Base-by-base conservation (phyloP, 1,284 basidiomycete genomes). In the Apiotrichum domesticum region DNA sequence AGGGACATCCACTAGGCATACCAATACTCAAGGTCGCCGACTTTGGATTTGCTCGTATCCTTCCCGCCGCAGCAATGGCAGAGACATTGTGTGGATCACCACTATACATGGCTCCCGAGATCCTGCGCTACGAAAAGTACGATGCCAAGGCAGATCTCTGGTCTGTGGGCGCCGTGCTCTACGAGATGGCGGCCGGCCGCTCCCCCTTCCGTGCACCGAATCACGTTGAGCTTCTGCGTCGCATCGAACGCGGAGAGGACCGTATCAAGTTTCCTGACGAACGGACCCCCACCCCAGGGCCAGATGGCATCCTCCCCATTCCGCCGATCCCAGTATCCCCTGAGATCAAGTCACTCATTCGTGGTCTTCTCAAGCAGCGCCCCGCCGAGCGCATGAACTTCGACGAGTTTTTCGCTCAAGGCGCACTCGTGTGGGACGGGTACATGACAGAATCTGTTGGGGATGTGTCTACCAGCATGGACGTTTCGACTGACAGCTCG, bases 71-170 rank as follows among this genome's bases (percentile, higher is more conserved):
- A 4, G 88, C 91, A 79, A 85, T 98, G 83, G 96, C 95, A 8
- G 95, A 98, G 77, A 99, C 95, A 2, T 80, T 99, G 0, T 99
- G 95, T 71, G 95, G 96, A 7, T 97, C 93, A 21, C 95, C 96
- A 47, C 78, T 99, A 35, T 99, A 99, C 78, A 99, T 98, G 95
- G 95, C 96, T 0, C 95, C 95, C 0, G 95, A 99, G 77, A 98
- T 99, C 63, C 79, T 99, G 15, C 85, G 90, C 21, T 97, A 97
- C 74, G 89, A 98, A 78, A 96, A 95, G 76, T 98, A 99, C 75
- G 93, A 97, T 72, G 93, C 93, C 32, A 97, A 94, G 73, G 95
- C 91, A 1, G 95, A 99, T 71, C 80, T 99, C 1, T 99, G 95
- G 95, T 95, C 91, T 6, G 91, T 98, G 35, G 96, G 95, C 6